Evolutionary conservation across 805 yeast species (phyloP), one percentile per base, ranked within the genome.

Genomic region (Candida ficus): DNA sequence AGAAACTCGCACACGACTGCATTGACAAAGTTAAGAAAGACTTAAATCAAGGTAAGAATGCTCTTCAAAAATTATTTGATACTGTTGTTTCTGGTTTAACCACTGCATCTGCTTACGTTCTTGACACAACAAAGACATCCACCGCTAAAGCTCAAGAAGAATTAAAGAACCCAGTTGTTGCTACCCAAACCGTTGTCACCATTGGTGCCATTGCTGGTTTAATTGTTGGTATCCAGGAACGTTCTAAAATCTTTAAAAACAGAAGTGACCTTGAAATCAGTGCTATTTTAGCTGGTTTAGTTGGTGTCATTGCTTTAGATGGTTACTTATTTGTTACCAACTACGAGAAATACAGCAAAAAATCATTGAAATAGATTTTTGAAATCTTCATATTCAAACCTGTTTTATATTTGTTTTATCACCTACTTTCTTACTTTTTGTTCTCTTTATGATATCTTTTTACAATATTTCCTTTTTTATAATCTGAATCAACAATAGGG

Each of bases 131-230:
- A 7, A 40, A 47, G 18, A 35, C 50, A 13, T 54, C 58, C 14
- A 38, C 50, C 19, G 44, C 41, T 13, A 42, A 48, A 18, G 52
- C 64, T 20, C 33, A 44, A 22, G 57, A 57, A 26, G 83, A 78
- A 56, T 64, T 79, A 47, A 68, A 76, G 52, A 78, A 80, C 63
- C 86, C 86, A 0, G 82, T 74, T 4, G 82, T 80, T 34, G 61
- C 73, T 16, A 58, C 75, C 25, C 83, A 79, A 58, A 60, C 71
- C 3, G 64, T 75, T 14, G 65, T 76, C 32, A 70, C 76, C 23
- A 54, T 70, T 7, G 69, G 74, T 30, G 73, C 74, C 13, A 54
- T 70, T 26, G 62, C 71, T 20, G 76, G 75, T 4, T 68, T 76
- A 20, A 65, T 75, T 47, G 61, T 64, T 38, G 76, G 73, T 19